Base-by-base conservation (phyloP, 768 basidiomycete genomes). In the Boletus eberwhitei region DNA sequence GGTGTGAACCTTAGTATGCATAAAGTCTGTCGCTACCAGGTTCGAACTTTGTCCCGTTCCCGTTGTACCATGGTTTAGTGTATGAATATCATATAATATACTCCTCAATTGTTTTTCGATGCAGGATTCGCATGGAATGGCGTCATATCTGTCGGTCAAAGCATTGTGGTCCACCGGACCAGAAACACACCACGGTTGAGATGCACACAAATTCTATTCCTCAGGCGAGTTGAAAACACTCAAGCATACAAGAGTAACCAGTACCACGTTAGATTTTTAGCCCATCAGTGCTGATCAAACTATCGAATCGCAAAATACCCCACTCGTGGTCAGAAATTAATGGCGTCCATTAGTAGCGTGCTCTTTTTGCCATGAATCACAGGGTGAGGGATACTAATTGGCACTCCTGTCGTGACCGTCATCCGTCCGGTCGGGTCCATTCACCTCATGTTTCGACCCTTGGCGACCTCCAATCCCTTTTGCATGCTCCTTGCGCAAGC, bases 1-100 rank as follows among this genome's bases (percentile, higher is more conserved):
- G 9, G 19, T 35, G 7, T 35, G 22, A n/a, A 39, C 39, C 31
- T 3, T 24, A 66, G 65, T 66, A 66, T 26, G 65, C 65, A 52
- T 67, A 59, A 41, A 8, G 32, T 48, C 29, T 32, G 36, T 24
- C 21, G n/a, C 9, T 13, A 0, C 13, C 4, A 21, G n/a, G 29
- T 32, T 44, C 42, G 6, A 34, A 22, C 22, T 9, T 17, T 2
- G 39, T 26, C 19, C 42, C 39, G 4, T 40, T 38, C 11, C 24
- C 42, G 24, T 21, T 57, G 43, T 64, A 48, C 39, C 38, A 8
- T 42, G 45, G 36, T 50, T 29, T 49, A 48, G 38, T 54, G 57
- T 65, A 53, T 61, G 57, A 44, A 47, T 41, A 41, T 36, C 34
- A n/a, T 40, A 31, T 50, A 42, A 48, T 50, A 17, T 46, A 16